phyloP scores from a whole-genome alignment of 805 yeast species.

The Candida multigemmis region DNA sequence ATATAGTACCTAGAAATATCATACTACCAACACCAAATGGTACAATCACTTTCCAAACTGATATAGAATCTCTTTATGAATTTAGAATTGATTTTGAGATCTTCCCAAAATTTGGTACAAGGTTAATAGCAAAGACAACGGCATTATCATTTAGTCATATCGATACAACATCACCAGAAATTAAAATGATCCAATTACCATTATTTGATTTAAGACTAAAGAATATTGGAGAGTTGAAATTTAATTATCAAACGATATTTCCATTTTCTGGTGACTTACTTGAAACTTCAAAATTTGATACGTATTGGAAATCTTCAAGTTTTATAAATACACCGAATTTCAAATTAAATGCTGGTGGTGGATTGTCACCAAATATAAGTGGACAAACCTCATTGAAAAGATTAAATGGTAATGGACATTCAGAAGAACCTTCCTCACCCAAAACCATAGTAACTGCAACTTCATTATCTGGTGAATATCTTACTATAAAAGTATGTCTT shows the following conservation, averaged over 20 bases:
- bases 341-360: constrained; percentile 27
- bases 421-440: constrained; percentile 6
- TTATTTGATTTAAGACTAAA: constrained; percentile 74
- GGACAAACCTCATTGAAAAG: constrained; percentile 10
- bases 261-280: constrained; percentile 82
- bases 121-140: constrained; percentile 82
- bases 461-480: constrained; percentile 75
- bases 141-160: constrained; percentile 49
- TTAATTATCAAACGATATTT: constrained; percentile 73
- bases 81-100: constrained; percentile 81
- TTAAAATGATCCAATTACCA: constrained; percentile 47
- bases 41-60: constrained; percentile 72
- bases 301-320: constrained; percentile 90
- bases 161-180: constrained; percentile 30
- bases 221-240: constrained; percentile 71
- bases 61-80: constrained; percentile 49
- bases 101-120: constrained; percentile 90
- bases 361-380: constrained; percentile 29
- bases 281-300: constrained; percentile 87
- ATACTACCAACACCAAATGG: constrained; percentile 66
- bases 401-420: constrained; percentile 6
- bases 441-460: constrained; percentile 85
- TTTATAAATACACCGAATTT: constrained; percentile 33
- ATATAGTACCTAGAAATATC: constrained; percentile 81
- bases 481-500: constrained; percentile 58